Evolutionary conservation across 306 rosid species (phyloP).

Genomic region (Citrullus mucosospermus): DNA sequence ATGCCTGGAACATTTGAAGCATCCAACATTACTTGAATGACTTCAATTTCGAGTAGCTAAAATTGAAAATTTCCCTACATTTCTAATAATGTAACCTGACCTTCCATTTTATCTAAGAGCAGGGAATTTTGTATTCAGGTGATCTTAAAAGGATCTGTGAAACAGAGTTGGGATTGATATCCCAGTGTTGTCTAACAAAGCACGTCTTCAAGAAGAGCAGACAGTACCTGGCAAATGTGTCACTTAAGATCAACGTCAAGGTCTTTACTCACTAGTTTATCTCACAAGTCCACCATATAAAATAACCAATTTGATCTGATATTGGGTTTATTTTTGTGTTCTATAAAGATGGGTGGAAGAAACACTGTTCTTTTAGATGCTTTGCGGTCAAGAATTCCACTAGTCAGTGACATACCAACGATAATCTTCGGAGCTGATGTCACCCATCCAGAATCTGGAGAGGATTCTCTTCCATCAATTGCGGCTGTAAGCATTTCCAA

Average conservation of each 20-base stretch:
- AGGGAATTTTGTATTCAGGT: constrained; percentile 18
- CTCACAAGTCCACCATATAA: not conserved
- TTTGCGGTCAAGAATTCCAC: constrained; percentile 48
- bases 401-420: constrained; percentile 74
- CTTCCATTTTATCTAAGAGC: not conserved
- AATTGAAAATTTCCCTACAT: not conserved
- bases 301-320: not conserved
- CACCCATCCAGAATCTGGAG: constrained; percentile 61
- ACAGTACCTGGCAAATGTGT: constrained; percentile 56
- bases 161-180: constrained; percentile 49
- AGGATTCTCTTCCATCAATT: constrained; percentile 58
- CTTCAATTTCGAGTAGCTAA: not conserved
- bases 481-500: constrained; percentile 37
- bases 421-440: constrained; percentile 82
- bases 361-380: constrained; percentile 76
- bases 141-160: constrained; percentile 64
- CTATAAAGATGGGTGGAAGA: constrained; percentile 56
- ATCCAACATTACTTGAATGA: not conserved
- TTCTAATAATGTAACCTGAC: not conserved
- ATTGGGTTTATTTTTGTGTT: not conserved
- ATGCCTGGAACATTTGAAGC: not conserved
- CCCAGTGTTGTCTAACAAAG: constrained; percentile 63
- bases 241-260: constrained; percentile 58
- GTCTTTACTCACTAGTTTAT: constrained; percentile 12
- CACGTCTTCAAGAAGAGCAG: constrained; percentile 46